Evolutionary conservation across 371 early-diverging fungal genomes (phyloP).

Genomic region (Quaeritorhiza haematococci): DNA sequence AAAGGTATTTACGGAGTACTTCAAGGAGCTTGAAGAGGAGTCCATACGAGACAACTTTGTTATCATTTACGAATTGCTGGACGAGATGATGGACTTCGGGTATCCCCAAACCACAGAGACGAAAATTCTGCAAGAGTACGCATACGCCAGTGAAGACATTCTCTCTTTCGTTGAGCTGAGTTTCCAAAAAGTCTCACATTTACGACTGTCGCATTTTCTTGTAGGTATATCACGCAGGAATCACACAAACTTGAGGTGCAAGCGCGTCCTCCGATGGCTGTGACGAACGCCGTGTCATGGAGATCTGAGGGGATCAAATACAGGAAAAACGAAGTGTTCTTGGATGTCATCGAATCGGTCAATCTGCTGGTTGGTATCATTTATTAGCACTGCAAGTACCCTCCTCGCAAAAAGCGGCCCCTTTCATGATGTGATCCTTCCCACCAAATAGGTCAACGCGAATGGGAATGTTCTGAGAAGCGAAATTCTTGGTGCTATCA

Average conservation of each 20-base stretch:
- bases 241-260: slow-evolving; percentile 82
- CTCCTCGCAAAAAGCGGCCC: slow-evolving; percentile 9
- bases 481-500: slow-evolving; percentile 92
- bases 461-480: slow-evolving; percentile 93
- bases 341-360: slow-evolving; percentile 96
- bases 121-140: slow-evolving; percentile 90
- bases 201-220: slow-evolving; percentile 6
- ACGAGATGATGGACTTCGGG: slow-evolving; percentile 99
- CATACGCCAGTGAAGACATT: too few species aligned
- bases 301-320: slow-evolving; percentile 94
- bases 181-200: background rate
- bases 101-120: slow-evolving; percentile 97
- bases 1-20: slow-evolving; percentile 91
- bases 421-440: background rate
- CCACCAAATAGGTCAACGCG: slow-evolving; percentile 72
- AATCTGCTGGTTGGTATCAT: slow-evolving; percentile 76
- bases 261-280: slow-evolving; percentile 91
- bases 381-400: too few species aligned
- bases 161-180: background rate
- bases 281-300: slow-evolving; percentile 98
- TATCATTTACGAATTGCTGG: slow-evolving; percentile 94
- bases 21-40: slow-evolving; percentile 97
- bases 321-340: slow-evolving; percentile 96
- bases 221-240: slow-evolving; percentile 94
- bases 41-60: slow-evolving; percentile 93